phyloP scores from a whole-genome alignment of 2,329 filamentous ascomycete species.

The Aspergillus chevalieri region DNA sequence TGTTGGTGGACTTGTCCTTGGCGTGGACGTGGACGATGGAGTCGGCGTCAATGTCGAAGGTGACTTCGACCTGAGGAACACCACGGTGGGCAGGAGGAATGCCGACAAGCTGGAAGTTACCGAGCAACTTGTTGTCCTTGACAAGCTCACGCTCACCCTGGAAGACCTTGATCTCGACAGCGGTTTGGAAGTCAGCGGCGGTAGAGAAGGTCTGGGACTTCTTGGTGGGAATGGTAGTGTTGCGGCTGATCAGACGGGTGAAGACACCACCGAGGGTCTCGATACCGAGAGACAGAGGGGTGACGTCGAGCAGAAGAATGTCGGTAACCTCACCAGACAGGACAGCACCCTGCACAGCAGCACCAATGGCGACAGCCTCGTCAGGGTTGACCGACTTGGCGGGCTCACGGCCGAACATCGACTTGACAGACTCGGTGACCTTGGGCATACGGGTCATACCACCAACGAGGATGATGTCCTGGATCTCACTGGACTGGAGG shows the following conservation, averaged over 20 bases:
- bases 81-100: slow-evolving; percentile 94
- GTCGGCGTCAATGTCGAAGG: slow-evolving; percentile 97
- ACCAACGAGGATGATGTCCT: slow-evolving; percentile 96
- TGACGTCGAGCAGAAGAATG: slow-evolving; percentile 89
- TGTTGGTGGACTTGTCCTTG: slow-evolving; percentile 98
- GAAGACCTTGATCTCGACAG: slow-evolving; percentile 99
- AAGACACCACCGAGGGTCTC: slow-evolving; percentile 98
- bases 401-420: slow-evolving; percentile 90
- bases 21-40: slow-evolving; percentile 96
- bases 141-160: slow-evolving; percentile 99
- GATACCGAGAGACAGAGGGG: slow-evolving; percentile 92
- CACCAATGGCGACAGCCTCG: slow-evolving; percentile 95
- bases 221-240: slow-evolving; percentile 98
- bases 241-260: slow-evolving; percentile 96
- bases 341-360: slow-evolving; percentile 93
- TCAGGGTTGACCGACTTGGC: slow-evolving; percentile 98
- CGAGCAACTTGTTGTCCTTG: slow-evolving; percentile 95
- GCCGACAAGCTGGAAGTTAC: slow-evolving; percentile 98
- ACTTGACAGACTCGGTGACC: slow-evolving; percentile 92
- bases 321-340: slow-evolving; percentile 96
- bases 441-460: slow-evolving; percentile 99
- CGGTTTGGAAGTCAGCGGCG: slow-evolving; percentile 95
- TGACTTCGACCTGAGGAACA: slow-evolving; percentile 94
- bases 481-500: slow-evolving; percentile 85
- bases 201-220: slow-evolving; percentile 99